Base-by-base conservation (phyloP, 208 protist genomes). In the Tritrichomonas musculus region DNA sequence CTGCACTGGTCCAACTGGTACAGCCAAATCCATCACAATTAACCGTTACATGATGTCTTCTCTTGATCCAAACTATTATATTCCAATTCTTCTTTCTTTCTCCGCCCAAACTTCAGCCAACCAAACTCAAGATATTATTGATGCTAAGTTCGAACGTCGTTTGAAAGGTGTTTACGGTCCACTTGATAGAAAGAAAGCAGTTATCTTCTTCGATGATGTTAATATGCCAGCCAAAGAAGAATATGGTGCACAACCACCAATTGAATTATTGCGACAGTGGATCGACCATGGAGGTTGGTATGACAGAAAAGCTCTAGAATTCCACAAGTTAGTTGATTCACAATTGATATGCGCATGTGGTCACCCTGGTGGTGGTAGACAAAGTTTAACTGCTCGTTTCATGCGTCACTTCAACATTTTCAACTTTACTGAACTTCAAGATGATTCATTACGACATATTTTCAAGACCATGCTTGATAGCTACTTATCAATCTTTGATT, bases 391-490 rank as follows among this genome's bases (percentile, higher is more conserved):
- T 53, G 97, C 98, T 92, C 96, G 98, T 27, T 98, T 99, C 94
- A 96, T 98, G 66, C 96, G 98, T 69, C 98, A 99, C 95, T 99
- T 99, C 95, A 99, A 99, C 95, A 95, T 98, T n/a, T 97, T 99
- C 64, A 96, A 96, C 39, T 99, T 99, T 94, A 96, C 97, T 5
- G 98, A 99, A 65, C 95, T 99, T 75, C 96, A 98, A 94, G 95
- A 98, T 94, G 97, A 97, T n/a, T 98, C 95, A 93, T 96, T 99
- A 95, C 96, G 96, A 64, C 96, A 95, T 93, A 99, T 99, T 94
- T 99, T 99, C 93, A 57, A 94, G 22, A 98, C 97, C 1, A 98
- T 99, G 94, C 94, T 99, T n/a, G 95, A 96, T 55, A 97, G 95
- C 92, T 98, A 98, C 94, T 97, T 99, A 73, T 94, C 93, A 17